Conservation (phyloP, 495 filamentous ascomycete genomes). For the Amphirosellinia nigrospora region DNA sequence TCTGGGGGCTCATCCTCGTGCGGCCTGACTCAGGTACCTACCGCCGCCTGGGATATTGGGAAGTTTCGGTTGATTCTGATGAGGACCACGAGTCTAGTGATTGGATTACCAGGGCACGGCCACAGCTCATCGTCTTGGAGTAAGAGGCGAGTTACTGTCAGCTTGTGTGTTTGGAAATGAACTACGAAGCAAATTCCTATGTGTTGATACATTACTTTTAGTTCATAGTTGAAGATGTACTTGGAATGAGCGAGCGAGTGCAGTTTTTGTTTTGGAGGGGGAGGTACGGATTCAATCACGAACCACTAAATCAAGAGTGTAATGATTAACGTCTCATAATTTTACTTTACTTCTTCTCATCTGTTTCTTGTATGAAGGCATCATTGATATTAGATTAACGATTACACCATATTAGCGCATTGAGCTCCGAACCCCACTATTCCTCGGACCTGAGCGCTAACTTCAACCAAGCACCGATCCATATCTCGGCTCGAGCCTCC, state of each 20-base stretch:
- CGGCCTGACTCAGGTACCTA: not conserved
- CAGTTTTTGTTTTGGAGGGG: not conserved
- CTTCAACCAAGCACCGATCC: not conserved
- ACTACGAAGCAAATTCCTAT: no score
- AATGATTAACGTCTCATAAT: not conserved
- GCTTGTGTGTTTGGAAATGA: no score
- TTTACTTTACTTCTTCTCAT: not conserved
- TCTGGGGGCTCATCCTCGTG: not conserved
- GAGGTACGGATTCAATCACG: not conserved
- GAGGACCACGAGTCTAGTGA: not conserved
- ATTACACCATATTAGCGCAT: no score
- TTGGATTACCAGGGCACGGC: not conserved
- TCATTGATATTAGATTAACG: no score
- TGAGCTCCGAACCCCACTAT: not conserved
- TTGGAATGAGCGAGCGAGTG: not conserved
- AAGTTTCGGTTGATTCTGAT: not conserved
- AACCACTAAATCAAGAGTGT: not conserved
- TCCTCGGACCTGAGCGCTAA: not conserved
- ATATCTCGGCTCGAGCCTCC: not conserved
- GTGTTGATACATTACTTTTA: not conserved
- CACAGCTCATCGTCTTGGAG: not conserved
- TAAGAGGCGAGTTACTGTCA: not conserved
- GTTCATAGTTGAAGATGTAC: not conserved
- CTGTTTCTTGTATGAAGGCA: not conserved
- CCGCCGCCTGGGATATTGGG: not conserved